phyloP scores from a whole-genome alignment of 2,329 filamentous ascomycete species.

The Pseudogymnoascus pannorum region DNA sequence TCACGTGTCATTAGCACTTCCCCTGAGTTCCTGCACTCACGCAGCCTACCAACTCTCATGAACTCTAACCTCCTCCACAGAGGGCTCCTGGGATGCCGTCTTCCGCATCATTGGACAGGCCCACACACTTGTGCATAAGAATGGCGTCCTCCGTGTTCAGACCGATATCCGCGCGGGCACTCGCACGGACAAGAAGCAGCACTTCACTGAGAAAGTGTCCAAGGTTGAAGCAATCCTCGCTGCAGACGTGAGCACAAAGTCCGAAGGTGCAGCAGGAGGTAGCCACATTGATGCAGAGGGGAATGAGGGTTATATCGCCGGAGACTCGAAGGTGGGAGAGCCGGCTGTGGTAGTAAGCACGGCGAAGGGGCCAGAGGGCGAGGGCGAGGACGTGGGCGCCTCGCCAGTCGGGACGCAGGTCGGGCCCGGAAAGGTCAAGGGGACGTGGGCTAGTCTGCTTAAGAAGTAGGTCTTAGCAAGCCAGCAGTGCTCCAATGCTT shows the following conservation, averaged over 20 bases:
- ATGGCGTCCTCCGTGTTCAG: conserved; percentile 77
- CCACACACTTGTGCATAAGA: conserved; percentile 67
- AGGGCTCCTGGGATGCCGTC: conserved; percentile 85
- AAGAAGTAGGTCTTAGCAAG: conserved; percentile 6
- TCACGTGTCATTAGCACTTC: background rate
- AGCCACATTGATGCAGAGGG: conserved; percentile 4
- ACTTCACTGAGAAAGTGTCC: conserved; percentile 26
- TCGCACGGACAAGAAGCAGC: conserved; percentile 31
- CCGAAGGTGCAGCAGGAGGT: background rate
- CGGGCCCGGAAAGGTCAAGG: conserved; percentile 8
- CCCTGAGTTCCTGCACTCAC: background rate
- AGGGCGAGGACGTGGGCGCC: background rate
- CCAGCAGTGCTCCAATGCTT: background rate
- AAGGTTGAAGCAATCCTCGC: conserved; percentile 27
- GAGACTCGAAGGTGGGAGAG: background rate
- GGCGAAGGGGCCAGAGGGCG: background rate
- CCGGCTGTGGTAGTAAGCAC: background rate
- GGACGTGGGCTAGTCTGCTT: background rate
- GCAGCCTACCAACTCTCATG: background rate
- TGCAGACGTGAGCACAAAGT: conserved; percentile 15
- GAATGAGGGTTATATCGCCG: conserved; percentile 2
- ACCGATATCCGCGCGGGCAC: conserved; percentile 81
- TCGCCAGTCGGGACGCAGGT: background rate
- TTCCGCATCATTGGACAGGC: conserved; percentile 81
- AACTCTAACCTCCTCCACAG: conserved; percentile 38